Evolutionary conservation across 805 yeast genomes (phyloP), one percentile per base, ranked within the genome.

Genomic region (Cyberlindnera subsufficiens): DNA sequence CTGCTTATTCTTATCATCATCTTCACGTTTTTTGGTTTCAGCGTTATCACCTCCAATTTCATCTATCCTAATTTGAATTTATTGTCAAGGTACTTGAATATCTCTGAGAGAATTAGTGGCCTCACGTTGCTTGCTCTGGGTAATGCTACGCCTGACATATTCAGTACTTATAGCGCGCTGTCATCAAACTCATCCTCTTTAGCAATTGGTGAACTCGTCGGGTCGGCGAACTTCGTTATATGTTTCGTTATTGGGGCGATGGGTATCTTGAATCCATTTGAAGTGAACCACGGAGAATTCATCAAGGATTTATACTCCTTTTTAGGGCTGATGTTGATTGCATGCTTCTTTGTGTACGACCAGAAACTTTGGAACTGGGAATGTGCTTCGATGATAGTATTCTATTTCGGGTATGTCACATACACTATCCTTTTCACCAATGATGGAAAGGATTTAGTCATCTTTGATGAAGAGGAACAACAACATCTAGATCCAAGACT

Each of bases 121-220:
- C 72, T 91, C 50, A 90, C 97, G 0, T 65, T 91, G 18, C 66
- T 93, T 40, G 96, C 98, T 0, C 71, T 91, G 46, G 98, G 97
- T 0, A 91, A 91, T 63, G 95, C 96, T 3, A 74, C 95, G 0
- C 96, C 97, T 0, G 99, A 91, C 60, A 78, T 91, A 3, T 74
- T 89, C 31, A 77, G 91, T 37, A 88, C 96, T 0, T 86, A 80
- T 58, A 80, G 82, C 38, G 96, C 97, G 4, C 75, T 93, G 78
- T 71, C 73, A 11, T 65, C 78, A 1, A 81, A 77, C n/a, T 77
- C 86, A 1, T 78, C 83, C 0, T 75, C 87, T 0, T 66, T 91
- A 57, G 97, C 98, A 0, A 64, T 91, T 6, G 93, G 96, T 1
- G 97, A 90, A 59, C 67, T 91, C n/a, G 64, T 89, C 29, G 98